Conservation (phyloP, 1,284 basidiomycete species). For the Ganoderma meredithae region DNA sequence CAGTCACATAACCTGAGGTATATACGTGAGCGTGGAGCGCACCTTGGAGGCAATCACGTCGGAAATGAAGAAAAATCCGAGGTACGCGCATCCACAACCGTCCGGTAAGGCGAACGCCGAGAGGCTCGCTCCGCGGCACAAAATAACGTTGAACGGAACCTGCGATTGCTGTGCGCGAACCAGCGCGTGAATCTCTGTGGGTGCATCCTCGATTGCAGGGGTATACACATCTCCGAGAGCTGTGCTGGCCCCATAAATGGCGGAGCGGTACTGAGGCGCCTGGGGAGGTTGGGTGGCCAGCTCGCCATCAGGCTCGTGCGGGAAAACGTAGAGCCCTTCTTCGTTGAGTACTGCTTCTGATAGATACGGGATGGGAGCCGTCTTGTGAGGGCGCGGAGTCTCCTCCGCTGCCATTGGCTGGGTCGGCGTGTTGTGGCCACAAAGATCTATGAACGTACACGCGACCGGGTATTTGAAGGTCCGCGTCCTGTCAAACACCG, state of each 20-base stretch:
- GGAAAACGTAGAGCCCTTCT: conserved; percentile 5
- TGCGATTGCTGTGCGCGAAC: conserved; percentile 8
- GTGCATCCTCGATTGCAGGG: conserved; percentile 5
- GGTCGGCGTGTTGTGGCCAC: neutral
- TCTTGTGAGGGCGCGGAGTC: conserved; percentile 5
- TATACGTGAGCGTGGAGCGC: neutral
- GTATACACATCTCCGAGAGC: neutral
- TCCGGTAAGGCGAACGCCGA: conserved; percentile 25
- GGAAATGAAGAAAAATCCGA: conserved; percentile 32
- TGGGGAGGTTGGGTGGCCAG: conserved; percentile 1
- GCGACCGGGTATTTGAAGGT: neutral
- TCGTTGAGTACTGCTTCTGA: neutral
- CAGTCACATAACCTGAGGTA: neutral
- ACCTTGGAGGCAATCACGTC: conserved; percentile 17
- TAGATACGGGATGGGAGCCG: neutral
- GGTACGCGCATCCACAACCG: conserved; percentile 29
- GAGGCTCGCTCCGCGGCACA: conserved; percentile 27
- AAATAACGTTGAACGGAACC: conserved; percentile 27
- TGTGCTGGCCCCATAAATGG: neutral
- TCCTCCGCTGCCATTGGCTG: neutral
- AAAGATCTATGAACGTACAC: neutral
- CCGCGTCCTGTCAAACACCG: conserved; percentile 13
- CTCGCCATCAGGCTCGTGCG: neutral
- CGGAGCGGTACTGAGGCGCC: neutral
- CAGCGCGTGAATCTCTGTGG: conserved; percentile 31